Evolutionary conservation across 176 grass and related monocot species (phyloP).

Genomic region (Hordeum marinum): DNA sequence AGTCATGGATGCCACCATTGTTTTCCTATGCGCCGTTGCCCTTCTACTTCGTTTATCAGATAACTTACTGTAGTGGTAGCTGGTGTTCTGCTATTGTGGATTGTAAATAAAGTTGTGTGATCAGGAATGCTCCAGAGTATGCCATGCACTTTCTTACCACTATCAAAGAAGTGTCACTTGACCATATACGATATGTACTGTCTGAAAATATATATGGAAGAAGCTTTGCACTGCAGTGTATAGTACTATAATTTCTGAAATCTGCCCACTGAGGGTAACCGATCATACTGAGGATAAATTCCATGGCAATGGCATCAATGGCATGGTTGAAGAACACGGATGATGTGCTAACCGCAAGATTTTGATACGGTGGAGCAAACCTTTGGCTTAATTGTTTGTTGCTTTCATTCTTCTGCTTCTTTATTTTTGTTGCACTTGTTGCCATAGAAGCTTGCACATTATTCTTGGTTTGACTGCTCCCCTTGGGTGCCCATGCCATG

Average conservation of each 20-base stretch:
- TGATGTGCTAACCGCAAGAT: too few relatives aligned
- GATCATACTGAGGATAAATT: too few relatives aligned
- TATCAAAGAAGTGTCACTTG: not conserved
- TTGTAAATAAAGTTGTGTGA: slow-evolving; percentile 20
- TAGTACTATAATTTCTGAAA: not conserved
- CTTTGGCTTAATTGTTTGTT: too few relatives aligned
- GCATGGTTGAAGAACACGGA: too few relatives aligned
- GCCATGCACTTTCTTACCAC: not conserved
- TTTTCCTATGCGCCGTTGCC: slow-evolving; percentile 37
- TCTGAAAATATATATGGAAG: not conserved
- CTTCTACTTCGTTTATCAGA: slow-evolving; percentile 40
- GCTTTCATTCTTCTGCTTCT: too few relatives aligned
- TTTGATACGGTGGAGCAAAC: too few relatives aligned
- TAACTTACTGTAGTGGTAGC: slow-evolving; percentile 22
- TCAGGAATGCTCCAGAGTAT: not conserved
- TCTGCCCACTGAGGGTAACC: not conserved
- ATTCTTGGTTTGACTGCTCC: too few relatives aligned
- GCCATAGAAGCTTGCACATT: too few relatives aligned
- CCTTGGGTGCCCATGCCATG: too few relatives aligned
- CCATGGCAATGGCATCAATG: too few relatives aligned
- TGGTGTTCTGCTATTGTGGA: not conserved
- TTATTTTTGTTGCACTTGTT: too few relatives aligned
- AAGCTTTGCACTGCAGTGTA: not conserved
- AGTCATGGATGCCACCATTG: slow-evolving; percentile 35
- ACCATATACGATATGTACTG: not conserved